Evolutionary conservation across 108 stramenopile species (phyloP), one percentile per base, ranked within the genome.

Genomic region (Fragilariopsis cylindrus): DNA sequence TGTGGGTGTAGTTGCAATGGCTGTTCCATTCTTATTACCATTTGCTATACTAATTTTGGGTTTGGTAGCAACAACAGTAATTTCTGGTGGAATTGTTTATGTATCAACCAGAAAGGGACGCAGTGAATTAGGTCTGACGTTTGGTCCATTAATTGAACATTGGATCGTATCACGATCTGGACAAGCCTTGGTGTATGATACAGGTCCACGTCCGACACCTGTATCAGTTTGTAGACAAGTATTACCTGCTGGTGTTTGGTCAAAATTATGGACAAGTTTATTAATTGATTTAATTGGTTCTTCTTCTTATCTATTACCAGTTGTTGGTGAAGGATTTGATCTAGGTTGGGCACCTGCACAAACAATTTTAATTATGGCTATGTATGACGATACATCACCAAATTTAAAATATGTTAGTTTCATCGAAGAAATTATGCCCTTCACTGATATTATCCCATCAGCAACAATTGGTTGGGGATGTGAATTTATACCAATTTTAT

Each of bases 381-480:
- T 98, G 92, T 98, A 96, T 71, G 91, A 92, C 58, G 79, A 77
- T 7, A 76, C 74, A 3, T 74, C 72, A 48, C 92, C 92, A 40
- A 89, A 79, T 49, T 69, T 96, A 44, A 91, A 92, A 70, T 96
- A 96, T 69, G 52, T 96, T 11, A 76, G 79, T 4, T 88, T 94
- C 66, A 53, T 89, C 8, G 96, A 97, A 73, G 96, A 98, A 75
- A 46, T 96, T 15, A 56, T 98, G 52, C 97, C 97, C 7, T 96
- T 98, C 77, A 98, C 96, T 19, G 97, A 98, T 78, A 81, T 94
- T 54, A 79, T 98, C 18, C 97, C 97, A 13, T 81, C 86, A 48
- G 97, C 96, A 4, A 93, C 92, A 4, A 73, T 96, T 65, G 96
- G 96, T 19, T 98, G 96, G 94, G 57, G 89, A 57, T 82, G 69